These are phyloP conservation scores for Viola pubescens DNA, from an alignment of 441 rosid genomes.

Conservation along the genomic window DNA sequence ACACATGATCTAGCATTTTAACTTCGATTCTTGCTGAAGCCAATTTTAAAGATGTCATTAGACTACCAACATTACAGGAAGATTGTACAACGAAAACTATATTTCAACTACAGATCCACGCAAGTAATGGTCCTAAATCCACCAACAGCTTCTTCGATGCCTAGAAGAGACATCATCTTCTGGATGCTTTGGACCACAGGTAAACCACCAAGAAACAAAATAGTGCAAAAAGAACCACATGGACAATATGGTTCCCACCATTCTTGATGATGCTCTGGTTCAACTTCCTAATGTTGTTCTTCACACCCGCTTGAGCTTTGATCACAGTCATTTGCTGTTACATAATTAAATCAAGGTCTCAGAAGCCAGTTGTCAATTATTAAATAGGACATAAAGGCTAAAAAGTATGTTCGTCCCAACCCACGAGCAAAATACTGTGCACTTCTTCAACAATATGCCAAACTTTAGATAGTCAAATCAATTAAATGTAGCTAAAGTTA, in stretches of 20 bases:
- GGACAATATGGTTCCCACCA: slow-evolving; percentile 69
- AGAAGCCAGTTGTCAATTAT: slow-evolving; percentile 6
- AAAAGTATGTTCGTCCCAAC: not conserved
- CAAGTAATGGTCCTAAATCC: not conserved
- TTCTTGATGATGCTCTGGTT: slow-evolving; percentile 62
- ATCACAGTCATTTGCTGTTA: slow-evolving; percentile 80
- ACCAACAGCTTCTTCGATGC: slow-evolving; percentile 1
- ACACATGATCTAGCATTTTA: not conserved
- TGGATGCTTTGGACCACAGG: slow-evolving; percentile 67
- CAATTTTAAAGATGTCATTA: not conserved
- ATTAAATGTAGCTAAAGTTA: no score
- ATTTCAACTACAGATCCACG: not conserved
- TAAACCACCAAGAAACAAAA: slow-evolving; percentile 61
- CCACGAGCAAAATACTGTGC: not conserved
- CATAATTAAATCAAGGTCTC: slow-evolving; percentile 11
- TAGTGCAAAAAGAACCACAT: slow-evolving; percentile 64
- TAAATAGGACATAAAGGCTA: not conserved
- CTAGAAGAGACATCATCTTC: slow-evolving; percentile 38
- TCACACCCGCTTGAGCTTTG: slow-evolving; percentile 90
- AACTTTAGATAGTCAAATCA: no score
- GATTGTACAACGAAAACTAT: slow-evolving; percentile 3
- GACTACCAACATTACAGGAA: not conserved
- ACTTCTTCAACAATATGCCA: no score
- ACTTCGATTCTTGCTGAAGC: not conserved
- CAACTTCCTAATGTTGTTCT: slow-evolving; percentile 85